phyloP scores from a whole-genome alignment of 2,329 filamentous ascomycete genomes.

The Truncatella angustata region DNA sequence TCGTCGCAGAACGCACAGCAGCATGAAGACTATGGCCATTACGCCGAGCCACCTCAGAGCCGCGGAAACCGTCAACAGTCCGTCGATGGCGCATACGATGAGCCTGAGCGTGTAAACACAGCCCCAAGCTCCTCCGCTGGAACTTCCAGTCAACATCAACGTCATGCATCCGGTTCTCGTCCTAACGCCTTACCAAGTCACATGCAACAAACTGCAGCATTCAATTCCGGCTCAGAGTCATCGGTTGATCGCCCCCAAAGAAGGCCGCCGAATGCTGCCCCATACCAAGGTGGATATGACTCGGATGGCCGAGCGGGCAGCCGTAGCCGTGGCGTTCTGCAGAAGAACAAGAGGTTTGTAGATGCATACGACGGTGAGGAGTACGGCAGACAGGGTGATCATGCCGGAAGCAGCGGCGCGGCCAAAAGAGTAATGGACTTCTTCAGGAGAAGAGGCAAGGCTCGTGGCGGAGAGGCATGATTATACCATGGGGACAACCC shows the following conservation, averaged over 20 bases:
- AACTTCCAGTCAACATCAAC: slow-evolving; percentile 39
- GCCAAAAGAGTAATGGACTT: slow-evolving; percentile 97
- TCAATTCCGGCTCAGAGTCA: slow-evolving; percentile 53
- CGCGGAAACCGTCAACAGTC: slow-evolving; percentile 16
- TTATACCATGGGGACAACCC: neutral
- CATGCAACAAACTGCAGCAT: slow-evolving; percentile 43
- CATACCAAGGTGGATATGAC: slow-evolving; percentile 43
- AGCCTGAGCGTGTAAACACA: slow-evolving; percentile 28
- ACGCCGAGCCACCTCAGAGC: slow-evolving; percentile 26
- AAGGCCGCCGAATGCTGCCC: slow-evolving; percentile 40
- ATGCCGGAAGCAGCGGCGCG: slow-evolving; percentile 81
- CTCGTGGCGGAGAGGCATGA: slow-evolving; percentile 55
- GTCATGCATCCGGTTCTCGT: slow-evolving; percentile 38
- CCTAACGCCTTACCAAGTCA: slow-evolving; percentile 46
- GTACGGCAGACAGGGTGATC: slow-evolving; percentile 54
- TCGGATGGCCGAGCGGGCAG: slow-evolving; percentile 37
- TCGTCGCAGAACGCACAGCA: slow-evolving; percentile 49
- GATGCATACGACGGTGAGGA: slow-evolving; percentile 83
- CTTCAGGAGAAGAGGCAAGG: slow-evolving; percentile 83
- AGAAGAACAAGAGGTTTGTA: slow-evolving; percentile 85
- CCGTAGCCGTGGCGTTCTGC: slow-evolving; percentile 57
- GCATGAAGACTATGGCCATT: slow-evolving; percentile 35
- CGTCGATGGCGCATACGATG: slow-evolving; percentile 37
- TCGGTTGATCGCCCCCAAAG: slow-evolving; percentile 46
- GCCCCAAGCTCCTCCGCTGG: slow-evolving; percentile 22